Evolutionary conservation across 140 eudicot genomes (phyloP), one percentile per base, ranked within the genome.

Genomic region (Ambrosia hybrid): DNA sequence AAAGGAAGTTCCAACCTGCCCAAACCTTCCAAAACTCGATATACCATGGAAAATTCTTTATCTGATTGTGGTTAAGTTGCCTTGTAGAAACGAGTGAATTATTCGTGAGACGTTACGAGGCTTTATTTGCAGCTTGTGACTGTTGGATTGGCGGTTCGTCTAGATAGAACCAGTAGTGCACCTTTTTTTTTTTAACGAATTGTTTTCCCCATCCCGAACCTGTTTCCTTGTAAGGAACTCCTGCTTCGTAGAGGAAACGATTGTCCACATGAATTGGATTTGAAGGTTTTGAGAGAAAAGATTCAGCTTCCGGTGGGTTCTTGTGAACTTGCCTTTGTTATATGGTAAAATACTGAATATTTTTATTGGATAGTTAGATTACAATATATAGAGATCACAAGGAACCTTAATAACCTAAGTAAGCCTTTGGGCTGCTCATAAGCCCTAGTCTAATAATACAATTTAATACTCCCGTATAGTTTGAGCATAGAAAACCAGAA

Each of bases 101-200:
- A 96, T 95, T 86, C 97, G 0, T 80, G 99, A 75, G 97, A 95
- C 73, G 87, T 95, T 41, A 92, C 95, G 16, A 80, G 99, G 63
- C 80, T 91, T 26, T 97, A 95, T 68, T 66, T 95, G 76, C 97
- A 95, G 58, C 72, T 95, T 38, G 89, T 89, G 4, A 84, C 92
- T 12, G 92, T 92, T 2, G 75, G 83, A 65, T 73, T 95, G 15
- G 90, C 1, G 83, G 85, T 14, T 79, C 89, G 3, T 77, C 77
- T 49, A 79, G 82, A 74, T 87, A 86, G 39, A 73, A 66, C 77
- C 75, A 75, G 26, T 82, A 5, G 89, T 86, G 53, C 89, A 88
- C 62, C 26, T 14, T 91, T 76, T 81, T 95, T 95, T 85, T 95
- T 26, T 70, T 86, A 13, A 84, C 90, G n/a, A 76, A 82, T 11